Evolutionary conservation across 768 basidiomycete genomes (phyloP), one percentile per base, ranked within the genome.

Genomic region (Tulasnella sp.): DNA sequence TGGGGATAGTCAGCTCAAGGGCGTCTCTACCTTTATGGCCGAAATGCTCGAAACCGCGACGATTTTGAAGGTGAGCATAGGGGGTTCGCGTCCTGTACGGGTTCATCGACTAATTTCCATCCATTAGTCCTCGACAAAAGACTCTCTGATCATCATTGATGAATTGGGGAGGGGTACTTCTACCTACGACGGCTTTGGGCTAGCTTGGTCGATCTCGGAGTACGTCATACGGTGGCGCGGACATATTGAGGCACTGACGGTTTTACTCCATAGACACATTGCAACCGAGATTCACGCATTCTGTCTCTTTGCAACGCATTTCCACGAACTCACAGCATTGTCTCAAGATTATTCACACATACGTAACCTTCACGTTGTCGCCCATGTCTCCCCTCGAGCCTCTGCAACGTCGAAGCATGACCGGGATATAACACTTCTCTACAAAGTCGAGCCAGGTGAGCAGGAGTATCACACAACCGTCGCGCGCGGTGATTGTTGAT

Each of bases 191-290:
- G 94, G 94, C 4, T 97, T 97, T 64, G 94, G 93, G 5, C 76
- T 99, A 5, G 96, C 96, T 0, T 99, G 94, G 94, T 91, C 94
- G 1, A 98, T 98, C 63, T 94, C 91, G 50, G 96, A 99, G 93
- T 93, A 68, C 59, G 79, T 68, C 41, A 58, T 23, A 49, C 43
- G 31, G 32, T 15, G n/a, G 59, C 6, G 31, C 15, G 17, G 48
- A 36, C 31, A 2, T 29, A 29, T 12, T 17, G 6, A 25, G 6
- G n/a, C 8, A 58, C 51, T 21, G 3, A 21, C n/a, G 31, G 25
- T 15, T 9, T 27, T 34, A 4, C 11, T 31, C 4, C 0, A 15
- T 56, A 97, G 93, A 67, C 83, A 96, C 64, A 94, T 99, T 59
- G 93, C 92, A 1, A 87, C 86, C 3, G 74, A 87, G 60, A 93